Evolutionary conservation across 2,329 filamentous ascomycete species (phyloP), one percentile per base, ranked within the genome.

Genomic region (Blastomyces emzantsi): DNA sequence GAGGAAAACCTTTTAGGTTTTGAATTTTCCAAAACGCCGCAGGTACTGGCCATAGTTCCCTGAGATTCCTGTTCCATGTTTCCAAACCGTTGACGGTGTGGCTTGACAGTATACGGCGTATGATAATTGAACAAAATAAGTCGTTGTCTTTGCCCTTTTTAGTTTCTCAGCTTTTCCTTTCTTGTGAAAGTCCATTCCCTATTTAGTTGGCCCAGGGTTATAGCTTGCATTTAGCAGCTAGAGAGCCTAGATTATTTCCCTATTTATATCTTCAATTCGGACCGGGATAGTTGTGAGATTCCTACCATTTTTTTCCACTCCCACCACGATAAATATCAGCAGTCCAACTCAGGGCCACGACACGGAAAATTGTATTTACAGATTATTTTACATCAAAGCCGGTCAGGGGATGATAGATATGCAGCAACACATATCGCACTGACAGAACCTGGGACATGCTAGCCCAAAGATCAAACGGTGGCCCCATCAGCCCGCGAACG

Each of bases 371-470:
- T 7, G 7, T 36, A 36, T 36, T 36, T 8, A 11, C 33, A 36
- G 33, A 36, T 11, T 36, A 36, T 36, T 36, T 36, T 36, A 36
- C 33, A 36, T 36, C 33, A 11, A 36, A 36, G 33, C 33, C 33
- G 9, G 30, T 5, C 30, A 33, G 30, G 30, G 30, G 33, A 30
- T 11, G 33, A 36, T 36, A 36, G 41, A 45, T 45, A 45, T 45
- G 41, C 13, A 4, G 19, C 17, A 45, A 17, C 13, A 45, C 17
- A 45, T 19, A 45, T 45, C 43, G 17, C 19, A 36, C 28, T 15
- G n/a, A 43, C 56, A 45, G n/a, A 59, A 59, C 25, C 56, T 30
- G 56, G 56, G 45, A 59, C 56, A 43, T 59, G 56, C 39, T 28
- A 59, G 1, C 4, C 56, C n/a, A 45, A 8, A 22, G 22, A 30